These are phyloP conservation scores for Globisporangium camurandrum DNA, from an alignment of 352 stramenopile species.

Conservation along the genomic window DNA sequence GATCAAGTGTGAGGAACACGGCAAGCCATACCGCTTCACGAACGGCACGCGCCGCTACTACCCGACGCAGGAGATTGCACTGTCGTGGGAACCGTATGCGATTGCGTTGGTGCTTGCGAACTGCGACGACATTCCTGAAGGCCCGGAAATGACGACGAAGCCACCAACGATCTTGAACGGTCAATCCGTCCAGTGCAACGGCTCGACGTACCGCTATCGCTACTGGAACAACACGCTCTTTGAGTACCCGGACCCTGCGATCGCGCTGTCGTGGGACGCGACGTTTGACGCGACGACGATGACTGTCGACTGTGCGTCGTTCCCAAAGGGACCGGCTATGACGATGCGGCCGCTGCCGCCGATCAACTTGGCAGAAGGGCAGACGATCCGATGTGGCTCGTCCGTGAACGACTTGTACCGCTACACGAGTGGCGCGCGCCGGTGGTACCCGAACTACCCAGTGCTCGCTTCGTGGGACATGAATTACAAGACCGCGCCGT, in stretches of 20 bases:
- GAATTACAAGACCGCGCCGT: slow-evolving; percentile 2
- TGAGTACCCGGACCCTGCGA: slow-evolving; percentile 8
- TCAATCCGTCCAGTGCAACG: slow-evolving; percentile 11
- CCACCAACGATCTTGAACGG: slow-evolving; percentile 9
- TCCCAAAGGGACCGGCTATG: slow-evolving; percentile 15
- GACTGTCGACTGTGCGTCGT: slow-evolving; percentile 12
- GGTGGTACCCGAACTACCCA: slow-evolving; percentile 15
- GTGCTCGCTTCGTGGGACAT: slow-evolving; percentile 25
- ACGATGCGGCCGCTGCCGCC: slow-evolving; percentile 14
- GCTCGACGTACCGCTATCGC: slow-evolving; percentile 5
- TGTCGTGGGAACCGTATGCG: slow-evolving; percentile 19
- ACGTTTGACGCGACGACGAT: slow-evolving; percentile 8
- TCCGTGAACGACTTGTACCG: slow-evolving; percentile 10
- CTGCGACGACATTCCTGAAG: slow-evolving; percentile 4
- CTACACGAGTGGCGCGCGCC: slow-evolving; percentile 12
- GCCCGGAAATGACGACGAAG: slow-evolving; percentile 14
- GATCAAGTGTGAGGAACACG: slow-evolving; percentile 10
- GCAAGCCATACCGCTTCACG: slow-evolving; percentile 5
- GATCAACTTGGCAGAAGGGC: slow-evolving; percentile 10
- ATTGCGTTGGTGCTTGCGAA: slow-evolving; percentile 2
- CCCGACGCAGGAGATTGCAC: slow-evolving; percentile 9
- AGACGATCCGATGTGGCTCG: slow-evolving; percentile 20
- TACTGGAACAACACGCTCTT: slow-evolving; percentile 6
- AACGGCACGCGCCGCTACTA: slow-evolving; percentile 10
- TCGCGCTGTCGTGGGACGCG: slow-evolving; percentile 19